These are phyloP conservation scores for Cercospora citrullina DNA, from an alignment of 2,329 filamentous ascomycete species.

Conservation along the genomic window DNA sequence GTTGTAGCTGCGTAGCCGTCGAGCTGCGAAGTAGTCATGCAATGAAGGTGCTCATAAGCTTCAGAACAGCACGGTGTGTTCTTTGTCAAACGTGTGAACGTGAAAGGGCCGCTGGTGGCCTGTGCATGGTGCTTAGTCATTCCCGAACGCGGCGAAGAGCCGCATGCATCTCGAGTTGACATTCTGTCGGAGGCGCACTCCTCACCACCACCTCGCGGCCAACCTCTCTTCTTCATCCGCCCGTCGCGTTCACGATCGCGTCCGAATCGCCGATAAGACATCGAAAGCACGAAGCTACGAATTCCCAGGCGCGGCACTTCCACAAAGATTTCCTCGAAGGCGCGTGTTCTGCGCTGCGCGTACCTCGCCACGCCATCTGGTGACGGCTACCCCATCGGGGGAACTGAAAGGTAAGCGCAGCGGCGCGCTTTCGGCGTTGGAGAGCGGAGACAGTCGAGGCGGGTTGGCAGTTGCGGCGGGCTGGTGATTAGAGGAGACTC, in stretches of 20 bases:
- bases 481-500: not conserved
- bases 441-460: not conserved
- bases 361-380: conserved; percentile 24
- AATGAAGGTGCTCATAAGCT: not conserved
- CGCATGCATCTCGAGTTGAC: conserved; percentile 7
- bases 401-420: conserved; percentile 8
- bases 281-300: not conserved
- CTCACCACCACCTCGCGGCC: not conserved
- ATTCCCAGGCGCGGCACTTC: not conserved
- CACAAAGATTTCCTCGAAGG: not conserved
- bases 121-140: not conserved
- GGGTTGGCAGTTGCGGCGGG: not conserved
- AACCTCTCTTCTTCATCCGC: not conserved
- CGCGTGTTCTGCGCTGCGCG: conserved; percentile 28
- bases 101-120: not conserved
- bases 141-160: conserved; percentile 5
- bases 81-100: not conserved
- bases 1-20: conserved; percentile 35
- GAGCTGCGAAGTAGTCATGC: not conserved
- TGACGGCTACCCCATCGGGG: conserved; percentile 12
- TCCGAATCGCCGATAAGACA: not conserved
- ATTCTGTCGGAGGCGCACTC: not conserved
- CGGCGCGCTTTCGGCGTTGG: not conserved
- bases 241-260: not conserved
- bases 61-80: not conserved